These are phyloP conservation scores for Emmonsiellopsis sp. DNA, from an alignment of 2,329 filamentous ascomycete genomes.

Conservation along the genomic window DNA sequence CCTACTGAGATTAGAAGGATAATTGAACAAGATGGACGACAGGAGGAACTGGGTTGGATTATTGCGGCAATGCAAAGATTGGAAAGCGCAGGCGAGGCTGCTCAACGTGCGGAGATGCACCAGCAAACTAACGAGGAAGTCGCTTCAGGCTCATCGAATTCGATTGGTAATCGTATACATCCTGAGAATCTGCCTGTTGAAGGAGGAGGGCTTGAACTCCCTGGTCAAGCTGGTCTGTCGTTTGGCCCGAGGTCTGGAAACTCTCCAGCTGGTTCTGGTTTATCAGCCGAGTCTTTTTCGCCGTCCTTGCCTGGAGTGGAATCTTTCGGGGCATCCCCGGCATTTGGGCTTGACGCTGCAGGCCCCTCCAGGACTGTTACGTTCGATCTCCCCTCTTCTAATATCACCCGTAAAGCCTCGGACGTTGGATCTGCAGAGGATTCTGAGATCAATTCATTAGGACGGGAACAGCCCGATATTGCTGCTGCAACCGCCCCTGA, in stretches of 20 bases:
- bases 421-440: neutral
- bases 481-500: no score
- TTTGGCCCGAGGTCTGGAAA: neutral
- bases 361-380: neutral
- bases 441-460: no score
- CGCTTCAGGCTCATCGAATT: neutral
- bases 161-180: neutral
- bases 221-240: neutral
- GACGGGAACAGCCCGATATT: no score
- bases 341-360: neutral
- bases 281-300: neutral
- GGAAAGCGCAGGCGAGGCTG: constrained; percentile 5
- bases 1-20: constrained; percentile 50
- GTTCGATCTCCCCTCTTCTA: neutral
- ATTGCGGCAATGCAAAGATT: constrained; percentile 42
- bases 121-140: neutral
- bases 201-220: neutral
- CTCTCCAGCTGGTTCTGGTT: neutral
- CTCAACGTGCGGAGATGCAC: neutral
- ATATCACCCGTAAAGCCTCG: neutral
- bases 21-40: constrained; percentile 51
- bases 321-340: neutral
- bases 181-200: neutral
- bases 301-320: neutral
- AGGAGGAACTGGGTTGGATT: constrained; percentile 51